Evolutionary conservation across 768 basidiomycete species (phyloP).

Genomic region (Cystobasidium ongulense): DNA sequence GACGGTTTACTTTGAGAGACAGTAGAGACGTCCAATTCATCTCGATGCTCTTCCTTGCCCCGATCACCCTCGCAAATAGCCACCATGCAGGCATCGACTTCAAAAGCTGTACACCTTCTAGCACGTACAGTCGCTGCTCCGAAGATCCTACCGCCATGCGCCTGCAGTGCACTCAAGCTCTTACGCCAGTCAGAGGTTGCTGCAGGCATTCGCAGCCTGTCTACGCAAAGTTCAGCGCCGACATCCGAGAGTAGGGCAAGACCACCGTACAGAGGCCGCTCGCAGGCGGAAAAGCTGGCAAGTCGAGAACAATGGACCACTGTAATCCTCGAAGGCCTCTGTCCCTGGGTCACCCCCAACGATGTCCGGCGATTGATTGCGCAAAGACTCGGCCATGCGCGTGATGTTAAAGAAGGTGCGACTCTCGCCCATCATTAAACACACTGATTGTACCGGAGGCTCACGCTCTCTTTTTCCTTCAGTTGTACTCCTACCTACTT

Average conservation of each 20-base stretch:
- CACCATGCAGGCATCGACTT: constrained; percentile 22
- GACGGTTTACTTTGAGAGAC: not conserved
- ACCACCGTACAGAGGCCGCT: not conserved
- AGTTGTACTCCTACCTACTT: not conserved
- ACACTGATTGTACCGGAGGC: not conserved
- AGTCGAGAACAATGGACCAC: not conserved
- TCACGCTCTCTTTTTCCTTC: not conserved
- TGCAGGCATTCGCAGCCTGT: not conserved
- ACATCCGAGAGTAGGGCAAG: not conserved
- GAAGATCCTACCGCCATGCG: constrained; percentile 6
- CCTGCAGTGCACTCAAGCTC: not conserved
- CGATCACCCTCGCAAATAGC: not conserved
- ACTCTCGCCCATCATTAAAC: not conserved
- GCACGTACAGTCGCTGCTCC: not conserved
- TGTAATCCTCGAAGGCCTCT: not conserved
- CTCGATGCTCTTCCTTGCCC: not conserved
- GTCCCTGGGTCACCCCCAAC: not conserved
- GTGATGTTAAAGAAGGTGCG: not conserved
- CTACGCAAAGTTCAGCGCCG: not conserved
- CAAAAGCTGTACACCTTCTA: not conserved
- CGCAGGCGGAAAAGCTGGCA: not conserved
- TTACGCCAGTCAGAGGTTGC: not conserved
- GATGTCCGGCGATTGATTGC: constrained; percentile 7
- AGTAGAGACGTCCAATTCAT: not conserved
- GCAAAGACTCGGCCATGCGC: not conserved